A percentile compares a stretch with the other conserved stretches of the same genome.
These are phyloP conservation scores for Fusarium austroafricanum DNA, from an alignment of 2,329 filamentous ascomycete genomes.

Conservation along the genomic window DNA sequence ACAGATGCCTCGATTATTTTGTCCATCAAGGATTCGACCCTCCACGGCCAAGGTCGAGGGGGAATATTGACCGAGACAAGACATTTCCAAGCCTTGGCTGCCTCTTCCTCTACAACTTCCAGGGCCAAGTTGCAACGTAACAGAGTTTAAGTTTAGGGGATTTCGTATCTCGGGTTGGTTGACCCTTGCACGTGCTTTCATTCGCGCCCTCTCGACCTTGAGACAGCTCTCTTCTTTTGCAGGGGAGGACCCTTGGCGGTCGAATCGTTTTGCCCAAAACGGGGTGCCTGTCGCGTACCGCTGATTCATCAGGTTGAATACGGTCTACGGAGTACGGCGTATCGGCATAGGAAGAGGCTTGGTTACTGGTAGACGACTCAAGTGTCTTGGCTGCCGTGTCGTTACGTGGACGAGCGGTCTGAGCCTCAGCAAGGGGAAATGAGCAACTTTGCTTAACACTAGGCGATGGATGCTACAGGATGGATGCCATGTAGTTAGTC, in stretches of 20 bases:
- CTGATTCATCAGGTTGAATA: not conserved
- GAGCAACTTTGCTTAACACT: conserved; percentile 3
- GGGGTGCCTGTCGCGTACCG: conserved; percentile 1
- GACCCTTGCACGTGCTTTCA: conserved; percentile 24
- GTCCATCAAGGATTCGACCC: conserved; percentile 28
- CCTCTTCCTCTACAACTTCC: not conserved
- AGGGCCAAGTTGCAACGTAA: not conserved
- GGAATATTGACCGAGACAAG: not conserved
- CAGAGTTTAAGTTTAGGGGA: conserved; percentile 24
- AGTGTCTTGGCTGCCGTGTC: conserved; percentile 1
- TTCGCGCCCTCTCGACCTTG: not conserved
- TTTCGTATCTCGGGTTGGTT: conserved; percentile 44
- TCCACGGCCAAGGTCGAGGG: conserved; percentile 5
- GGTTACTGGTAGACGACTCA: not conserved
- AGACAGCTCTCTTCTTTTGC: not conserved
- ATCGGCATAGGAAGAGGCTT: conserved; percentile 6
- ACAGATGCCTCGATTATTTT: conserved; percentile 28
- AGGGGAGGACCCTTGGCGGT: not conserved
- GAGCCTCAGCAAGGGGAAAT: conserved; percentile 30
- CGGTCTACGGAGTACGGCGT: conserved; percentile 20
- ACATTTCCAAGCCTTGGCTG: conserved; percentile 14
- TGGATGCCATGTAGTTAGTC: conserved; percentile 1
- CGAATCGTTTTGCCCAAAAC: conserved; percentile 4
- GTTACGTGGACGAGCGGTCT: conserved; percentile 34
- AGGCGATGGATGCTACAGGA: not conserved